Base-by-base conservation (phyloP, 2,329 filamentous ascomycete species). In the Phoma herbarum region DNA sequence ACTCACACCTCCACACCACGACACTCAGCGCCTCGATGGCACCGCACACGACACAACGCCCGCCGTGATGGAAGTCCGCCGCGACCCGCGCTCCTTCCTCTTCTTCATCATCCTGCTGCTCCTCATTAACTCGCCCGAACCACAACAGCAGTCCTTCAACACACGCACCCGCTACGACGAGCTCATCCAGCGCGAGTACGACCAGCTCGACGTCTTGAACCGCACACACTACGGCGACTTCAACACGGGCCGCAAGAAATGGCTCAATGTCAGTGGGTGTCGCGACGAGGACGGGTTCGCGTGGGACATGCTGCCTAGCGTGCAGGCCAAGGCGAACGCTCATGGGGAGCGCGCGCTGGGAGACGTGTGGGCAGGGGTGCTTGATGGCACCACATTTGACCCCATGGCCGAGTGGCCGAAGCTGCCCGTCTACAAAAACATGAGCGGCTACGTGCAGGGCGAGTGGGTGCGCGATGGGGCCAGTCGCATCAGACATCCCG, bases 391-490 rank as follows among this genome's bases (percentile, higher is more conserved):
- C 52, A 7, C 47, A 16, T n/a, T 41, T 11, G 48, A 31, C 2
- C 44, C 53, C 2, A 73, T 81, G 7, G 12, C 5, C 33, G 79
- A 80, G 14, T 52, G 59, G 11, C 62, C 69, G 49, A 76, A 81
- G 7, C 77, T 90, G 52, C 82, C 85, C 1, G 80, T 89, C n/a
- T 96, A 93, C 83, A 85, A 85, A 71, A 94, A 96, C 72, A 85
- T 90, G 6, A 93, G 91, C 2, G 91, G 92, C 4, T 88, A 88
- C 29, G 82, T 96, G 35, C 85, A 87, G 46, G 92, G 92, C n/a
- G 82, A 88, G 57, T 96, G 92, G 90, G 81, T 88, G 53, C 86
- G 87, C 35, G 73, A 72, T n/a, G 47, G 82, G 80, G 42, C 82
- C 84, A 78, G 68, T 81, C 78, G 54, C 63, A 62, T 81, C 76